Evolutionary conservation across 2,329 filamentous ascomycete species (phyloP), one percentile per base, ranked within the genome.

Genomic region (Monosporascus ibericus): DNA sequence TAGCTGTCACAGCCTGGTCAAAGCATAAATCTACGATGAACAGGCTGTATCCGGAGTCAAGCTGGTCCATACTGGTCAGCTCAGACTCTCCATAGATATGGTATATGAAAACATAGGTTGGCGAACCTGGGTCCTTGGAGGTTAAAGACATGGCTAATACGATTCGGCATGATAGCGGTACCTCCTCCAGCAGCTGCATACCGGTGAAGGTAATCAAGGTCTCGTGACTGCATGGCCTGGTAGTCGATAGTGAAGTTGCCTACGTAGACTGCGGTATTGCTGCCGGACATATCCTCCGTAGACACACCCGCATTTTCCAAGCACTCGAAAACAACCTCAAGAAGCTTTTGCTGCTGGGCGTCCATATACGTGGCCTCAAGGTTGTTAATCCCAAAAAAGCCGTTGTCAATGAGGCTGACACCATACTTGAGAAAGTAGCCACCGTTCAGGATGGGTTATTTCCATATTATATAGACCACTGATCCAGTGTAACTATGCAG

Each of bases 81-180:
- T 14, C 6, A 37, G 15, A 27, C 17, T 27, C 6, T 51, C 17
- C 22, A 22, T 22, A 18, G 27, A 53, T 6, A 55, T 24, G 4
- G 24, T 24, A 24, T n/a, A 24, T 24, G 52, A 2, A 6, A 20
- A 14, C 20, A 44, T 22, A 27, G 20, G 22, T 18, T 44, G 9
- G 20, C 47, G 37, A 47, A 61, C 58, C 60, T 62, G 20, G 65
- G 64, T 6, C 65, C 65, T 2, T 58, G 52, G 8, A 66, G 58
- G n/a, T 71, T 62, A 46, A 69, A 69, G 15, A 63, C 60, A 53
- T 70, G 66, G 9, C 62, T 65, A 15, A 66, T 59, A 3, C 69
- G 55, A 52, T 71, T 71, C 3, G 64, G 54, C 8, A 70, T 11
- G 6, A 68, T 63, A 9, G 59, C 56, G 3, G 52, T 49, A 7